phyloP scores from a whole-genome alignment of 805 yeast species.

The Schwanniomyces polymorphus region DNA sequence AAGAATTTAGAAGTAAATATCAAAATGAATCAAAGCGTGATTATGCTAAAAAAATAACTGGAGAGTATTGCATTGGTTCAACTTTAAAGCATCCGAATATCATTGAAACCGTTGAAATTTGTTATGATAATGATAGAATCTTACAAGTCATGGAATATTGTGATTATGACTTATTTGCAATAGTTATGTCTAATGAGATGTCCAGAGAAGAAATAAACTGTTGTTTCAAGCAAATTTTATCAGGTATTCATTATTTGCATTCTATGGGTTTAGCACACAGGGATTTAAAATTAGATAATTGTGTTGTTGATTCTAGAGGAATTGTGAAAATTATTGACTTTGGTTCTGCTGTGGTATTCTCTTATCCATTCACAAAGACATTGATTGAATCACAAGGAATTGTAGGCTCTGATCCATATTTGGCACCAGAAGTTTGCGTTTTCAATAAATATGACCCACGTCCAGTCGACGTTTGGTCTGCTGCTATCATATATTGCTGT shows the following conservation, averaged over 20 bases:
- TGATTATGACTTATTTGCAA: constrained; percentile 81
- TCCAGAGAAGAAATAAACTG: constrained; percentile 79
- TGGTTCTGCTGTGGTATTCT: constrained; percentile 81
- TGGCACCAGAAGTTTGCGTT: constrained; percentile 78
- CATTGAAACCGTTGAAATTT: constrained; percentile 74
- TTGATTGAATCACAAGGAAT: constrained; percentile 68
- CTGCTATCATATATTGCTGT: constrained; percentile 82
- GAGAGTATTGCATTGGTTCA: constrained; percentile 86
- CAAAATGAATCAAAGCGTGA: constrained; percentile 71
- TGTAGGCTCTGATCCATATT: constrained; percentile 84
- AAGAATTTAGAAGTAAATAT: constrained; percentile 74
- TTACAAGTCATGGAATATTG: constrained; percentile 95
- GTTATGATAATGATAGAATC: constrained; percentile 68
- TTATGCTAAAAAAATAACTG: constrained; percentile 82
- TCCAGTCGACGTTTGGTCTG: constrained; percentile 81
- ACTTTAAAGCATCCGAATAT: constrained; percentile 80
- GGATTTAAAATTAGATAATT: constrained; percentile 79
- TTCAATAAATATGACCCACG: constrained; percentile 67
- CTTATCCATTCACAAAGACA: constrained; percentile 67
- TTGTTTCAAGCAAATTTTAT: constrained; percentile 70
- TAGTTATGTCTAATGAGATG: constrained; percentile 85
- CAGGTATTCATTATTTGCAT: constrained; percentile 74
- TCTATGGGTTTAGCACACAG: constrained; percentile 80
- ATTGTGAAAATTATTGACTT: constrained; percentile 78
- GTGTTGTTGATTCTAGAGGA: constrained; percentile 74